Conservation (phyloP, 345 rosid species). For the Litchi chinensis region DNA sequence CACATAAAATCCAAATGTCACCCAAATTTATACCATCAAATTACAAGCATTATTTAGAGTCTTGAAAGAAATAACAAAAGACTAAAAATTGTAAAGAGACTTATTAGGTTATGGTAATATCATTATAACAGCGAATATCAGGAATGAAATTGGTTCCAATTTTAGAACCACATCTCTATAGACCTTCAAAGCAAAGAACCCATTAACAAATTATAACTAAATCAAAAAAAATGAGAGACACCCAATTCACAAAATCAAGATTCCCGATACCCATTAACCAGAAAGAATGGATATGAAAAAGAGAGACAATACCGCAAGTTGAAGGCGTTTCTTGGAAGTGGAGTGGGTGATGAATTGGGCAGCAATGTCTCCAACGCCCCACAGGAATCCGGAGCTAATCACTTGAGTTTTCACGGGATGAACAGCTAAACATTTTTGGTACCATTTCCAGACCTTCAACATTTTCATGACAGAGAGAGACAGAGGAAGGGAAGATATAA, state of each 20-base stretch:
- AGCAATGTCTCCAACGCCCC: constrained; percentile 87
- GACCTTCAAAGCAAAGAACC: constrained; percentile 6
- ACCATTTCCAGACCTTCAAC: constrained; percentile 87
- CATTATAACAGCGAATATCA: neutral
- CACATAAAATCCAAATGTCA: neutral
- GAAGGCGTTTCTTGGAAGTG: constrained; percentile 56
- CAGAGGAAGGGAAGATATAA: neutral
- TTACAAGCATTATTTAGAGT: neutral
- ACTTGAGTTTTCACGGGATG: constrained; percentile 89
- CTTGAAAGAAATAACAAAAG: neutral
- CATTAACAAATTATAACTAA: neutral
- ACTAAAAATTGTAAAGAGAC: neutral
- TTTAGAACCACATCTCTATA: neutral
- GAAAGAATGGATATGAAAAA: neutral
- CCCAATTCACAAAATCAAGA: constrained; percentile 13
- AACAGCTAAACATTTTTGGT: constrained; percentile 64
- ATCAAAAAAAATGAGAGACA: constrained; percentile 9
- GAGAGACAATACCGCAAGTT: constrained; percentile 31
- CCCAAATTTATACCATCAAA: neutral
- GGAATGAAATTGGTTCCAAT: neutral
- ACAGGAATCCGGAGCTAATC: constrained; percentile 83
- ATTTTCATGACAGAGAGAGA: constrained; percentile 25
- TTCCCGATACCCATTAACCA: constrained; percentile 7
- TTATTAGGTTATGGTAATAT: neutral
- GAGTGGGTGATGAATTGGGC: constrained; percentile 88